Conservation (phyloP, 2,329 filamentous ascomycete genomes). For the Atkinsonella hypoxylon region DNA sequence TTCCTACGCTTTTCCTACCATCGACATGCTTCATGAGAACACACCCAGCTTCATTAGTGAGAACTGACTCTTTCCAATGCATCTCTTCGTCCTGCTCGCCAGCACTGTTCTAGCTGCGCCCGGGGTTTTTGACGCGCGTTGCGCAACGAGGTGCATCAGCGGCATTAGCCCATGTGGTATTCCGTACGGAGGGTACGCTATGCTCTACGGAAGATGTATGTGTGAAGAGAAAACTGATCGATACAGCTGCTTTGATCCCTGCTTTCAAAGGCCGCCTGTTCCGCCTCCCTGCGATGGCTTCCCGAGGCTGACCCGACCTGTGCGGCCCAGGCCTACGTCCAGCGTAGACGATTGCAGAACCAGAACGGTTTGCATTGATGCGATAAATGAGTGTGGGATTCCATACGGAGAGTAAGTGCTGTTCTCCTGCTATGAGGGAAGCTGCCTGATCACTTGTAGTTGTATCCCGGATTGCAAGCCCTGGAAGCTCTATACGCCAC, state of each 20-base stretch:
- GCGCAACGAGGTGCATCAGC: neutral
- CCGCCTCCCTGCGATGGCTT: neutral
- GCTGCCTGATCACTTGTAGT: conserved; percentile 4
- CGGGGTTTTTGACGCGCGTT: neutral
- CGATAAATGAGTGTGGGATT: conserved; percentile 14
- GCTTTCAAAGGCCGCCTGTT: neutral
- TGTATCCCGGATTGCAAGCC: conserved; percentile 15
- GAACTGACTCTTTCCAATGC: no score
- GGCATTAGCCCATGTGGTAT: neutral
- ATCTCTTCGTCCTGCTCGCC: neutral
- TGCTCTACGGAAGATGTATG: neutral
- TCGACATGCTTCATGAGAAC: no score
- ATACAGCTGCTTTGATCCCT: neutral
- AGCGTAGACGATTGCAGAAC: conserved; percentile 12
- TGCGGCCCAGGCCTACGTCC: neutral
- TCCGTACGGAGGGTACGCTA: neutral
- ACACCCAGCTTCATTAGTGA: no score
- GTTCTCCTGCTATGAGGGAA: neutral
- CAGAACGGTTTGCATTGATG: conserved; percentile 15
- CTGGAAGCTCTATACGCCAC: conserved; percentile 8
- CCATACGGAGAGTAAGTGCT: conserved; percentile 13
- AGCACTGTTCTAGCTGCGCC: neutral
- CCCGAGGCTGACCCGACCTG: no score
- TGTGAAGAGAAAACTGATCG: neutral
- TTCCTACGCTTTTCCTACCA: no score